Percentiles rank a stretch among this genome's conserved stretches.
Evolutionary conservation across 2,329 filamentous ascomycete genomes (phyloP).

Genomic region (Hirsutella rhossiliensis): DNA sequence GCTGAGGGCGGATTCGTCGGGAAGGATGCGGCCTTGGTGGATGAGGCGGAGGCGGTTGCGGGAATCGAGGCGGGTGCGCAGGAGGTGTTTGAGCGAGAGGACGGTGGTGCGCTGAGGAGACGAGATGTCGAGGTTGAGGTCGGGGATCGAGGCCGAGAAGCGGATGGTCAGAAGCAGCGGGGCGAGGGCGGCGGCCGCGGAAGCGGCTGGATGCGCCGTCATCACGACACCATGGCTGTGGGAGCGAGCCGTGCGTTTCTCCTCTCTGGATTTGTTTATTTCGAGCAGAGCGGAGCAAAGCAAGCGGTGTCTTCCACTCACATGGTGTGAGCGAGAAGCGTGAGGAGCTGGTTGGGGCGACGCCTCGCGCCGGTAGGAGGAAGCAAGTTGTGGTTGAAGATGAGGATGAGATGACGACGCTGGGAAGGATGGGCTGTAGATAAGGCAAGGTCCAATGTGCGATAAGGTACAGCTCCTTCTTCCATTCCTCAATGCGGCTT

Average conservation of each 20-base stretch:
- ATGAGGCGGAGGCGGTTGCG: slow-evolving; percentile 75
- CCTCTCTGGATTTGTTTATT: no score
- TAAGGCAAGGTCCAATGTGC: no score
- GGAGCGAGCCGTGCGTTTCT: no score
- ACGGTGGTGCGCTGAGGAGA: slow-evolving; percentile 58
- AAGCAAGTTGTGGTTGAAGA: background rate
- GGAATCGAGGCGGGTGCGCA: slow-evolving; percentile 60
- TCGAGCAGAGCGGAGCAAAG: no score
- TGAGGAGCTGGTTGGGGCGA: background rate
- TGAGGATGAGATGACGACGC: background rate
- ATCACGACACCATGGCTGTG: slow-evolving; percentile 6
- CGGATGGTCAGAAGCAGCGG: slow-evolving; percentile 72
- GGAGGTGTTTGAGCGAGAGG: slow-evolving; percentile 67
- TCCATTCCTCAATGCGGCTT: no score
- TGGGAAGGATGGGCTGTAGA: no score
- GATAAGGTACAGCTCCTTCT: no score
- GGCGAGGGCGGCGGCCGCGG: slow-evolving; percentile 6
- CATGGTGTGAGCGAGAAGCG: slow-evolving; percentile 8
- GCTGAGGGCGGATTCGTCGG: slow-evolving; percentile 58
- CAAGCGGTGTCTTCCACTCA: background rate
- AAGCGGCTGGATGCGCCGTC: slow-evolving; percentile 5
- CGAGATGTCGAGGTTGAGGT: slow-evolving; percentile 67
- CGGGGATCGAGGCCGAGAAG: slow-evolving; percentile 76
- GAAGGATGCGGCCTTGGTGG: slow-evolving; percentile 75
- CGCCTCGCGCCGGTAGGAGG: background rate